Percentiles rank a stretch among this genome's conserved stretches.
phyloP scores from a whole-genome alignment of 345 rosid species.

The Melastoma malabathricum region DNA sequence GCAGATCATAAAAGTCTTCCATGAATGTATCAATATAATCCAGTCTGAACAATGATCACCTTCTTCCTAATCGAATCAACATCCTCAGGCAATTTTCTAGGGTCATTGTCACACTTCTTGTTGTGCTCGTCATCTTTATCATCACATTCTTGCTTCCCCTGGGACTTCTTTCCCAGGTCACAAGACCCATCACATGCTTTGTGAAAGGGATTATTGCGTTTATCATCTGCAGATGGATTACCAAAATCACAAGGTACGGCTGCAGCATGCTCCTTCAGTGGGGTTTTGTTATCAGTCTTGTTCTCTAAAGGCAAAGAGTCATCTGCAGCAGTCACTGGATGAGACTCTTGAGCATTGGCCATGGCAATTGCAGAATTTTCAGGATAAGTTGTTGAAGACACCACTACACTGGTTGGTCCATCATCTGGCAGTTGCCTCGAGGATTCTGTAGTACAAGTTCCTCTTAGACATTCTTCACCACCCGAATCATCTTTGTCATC shows the following conservation, averaged over 20 bases:
- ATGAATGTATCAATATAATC: neutral
- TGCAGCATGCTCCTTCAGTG: constrained; percentile 17
- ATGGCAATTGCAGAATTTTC: constrained; percentile 23
- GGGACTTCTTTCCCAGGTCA: constrained; percentile 76
- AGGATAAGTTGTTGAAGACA: constrained; percentile 40
- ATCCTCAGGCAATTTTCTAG: constrained; percentile 22
- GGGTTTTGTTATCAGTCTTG: constrained; percentile 12
- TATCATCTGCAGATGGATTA: constrained; percentile 27
- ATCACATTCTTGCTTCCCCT: constrained; percentile 23
- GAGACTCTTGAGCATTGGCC: constrained; percentile 16
- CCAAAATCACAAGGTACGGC: constrained; percentile 17
- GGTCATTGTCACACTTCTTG: no score
- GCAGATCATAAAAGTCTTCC: constrained; percentile 5
- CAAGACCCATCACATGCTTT: constrained; percentile 83
- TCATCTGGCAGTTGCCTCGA: constrained; percentile 37
- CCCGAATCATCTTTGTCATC: constrained; percentile 80
- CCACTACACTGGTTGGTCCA: constrained; percentile 31
- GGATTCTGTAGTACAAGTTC: constrained; percentile 34
- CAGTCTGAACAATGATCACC: constrained; percentile 23
- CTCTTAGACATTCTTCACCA: constrained; percentile 59
- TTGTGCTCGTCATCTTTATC: constrained; percentile 10
- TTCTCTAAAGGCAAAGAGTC: neutral
- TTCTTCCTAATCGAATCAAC: constrained; percentile 39
- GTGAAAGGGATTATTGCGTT: constrained; percentile 40
- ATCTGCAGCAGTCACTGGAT: neutral